phyloP scores from a whole-genome alignment of 1,284 basidiomycete species.

The Ustilago shanxiensis region DNA sequence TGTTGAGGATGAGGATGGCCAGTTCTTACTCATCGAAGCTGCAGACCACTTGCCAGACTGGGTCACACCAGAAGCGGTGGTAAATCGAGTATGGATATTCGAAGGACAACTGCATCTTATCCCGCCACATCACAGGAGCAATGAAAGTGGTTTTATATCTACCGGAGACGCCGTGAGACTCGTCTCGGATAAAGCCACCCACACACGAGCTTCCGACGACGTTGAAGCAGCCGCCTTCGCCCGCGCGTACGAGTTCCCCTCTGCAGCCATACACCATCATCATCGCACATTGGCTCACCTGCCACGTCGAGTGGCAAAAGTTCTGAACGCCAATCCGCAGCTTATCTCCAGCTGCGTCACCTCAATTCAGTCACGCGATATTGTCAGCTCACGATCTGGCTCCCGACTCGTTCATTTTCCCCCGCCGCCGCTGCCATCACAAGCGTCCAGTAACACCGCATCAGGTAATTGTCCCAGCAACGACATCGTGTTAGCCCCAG shows the following conservation, averaged over 20 bases:
- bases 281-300: constrained; percentile 85
- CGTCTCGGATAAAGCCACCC: constrained; percentile 74
- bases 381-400: constrained; percentile 75
- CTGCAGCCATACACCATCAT: constrained; percentile 79
- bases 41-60: constrained; percentile 89
- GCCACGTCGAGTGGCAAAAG: constrained; percentile 81
- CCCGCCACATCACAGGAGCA: constrained; percentile 76
- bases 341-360: constrained; percentile 81
- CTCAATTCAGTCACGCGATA: constrained; percentile 45
- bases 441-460: constrained; percentile 66
- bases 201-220: constrained; percentile 74
- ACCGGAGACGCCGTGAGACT: constrained; percentile 38
- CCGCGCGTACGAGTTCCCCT: constrained; percentile 70
- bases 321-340: constrained; percentile 76
- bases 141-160: constrained; percentile 74
- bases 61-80: constrained; percentile 89
- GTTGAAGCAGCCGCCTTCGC: constrained; percentile 49
- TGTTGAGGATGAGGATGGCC: constrained; percentile 89
- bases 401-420: constrained; percentile 89
- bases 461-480: neutral
- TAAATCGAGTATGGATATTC: constrained; percentile 94
- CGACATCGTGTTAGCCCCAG: constrained; percentile 27
- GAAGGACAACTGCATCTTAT: constrained; percentile 85
- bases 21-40: constrained; percentile 95
- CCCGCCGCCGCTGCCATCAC: constrained; percentile 78